These are phyloP conservation scores for Populus ilicifolia DNA, from an alignment of 345 rosid species.

Conservation along the genomic window DNA sequence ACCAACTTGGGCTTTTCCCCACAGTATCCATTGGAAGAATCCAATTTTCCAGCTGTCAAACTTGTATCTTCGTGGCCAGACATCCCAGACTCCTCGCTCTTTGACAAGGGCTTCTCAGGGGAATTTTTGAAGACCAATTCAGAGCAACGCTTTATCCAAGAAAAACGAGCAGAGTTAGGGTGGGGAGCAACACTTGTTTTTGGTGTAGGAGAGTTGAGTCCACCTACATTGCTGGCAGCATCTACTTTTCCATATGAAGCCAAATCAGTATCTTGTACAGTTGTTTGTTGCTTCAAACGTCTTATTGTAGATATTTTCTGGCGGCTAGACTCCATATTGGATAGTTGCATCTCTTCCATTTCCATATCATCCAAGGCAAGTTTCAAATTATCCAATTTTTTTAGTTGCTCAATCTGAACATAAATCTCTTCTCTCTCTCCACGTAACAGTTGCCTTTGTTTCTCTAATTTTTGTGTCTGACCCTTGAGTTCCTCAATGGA, in stretches of 20 bases:
- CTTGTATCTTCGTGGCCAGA: constrained; percentile 27
- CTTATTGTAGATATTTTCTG: constrained; percentile 49
- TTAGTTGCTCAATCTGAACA: constrained; percentile 59
- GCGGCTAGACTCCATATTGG: constrained; percentile 54
- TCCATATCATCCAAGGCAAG: constrained; percentile 64
- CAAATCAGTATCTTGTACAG: constrained; percentile 34
- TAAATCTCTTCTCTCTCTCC: constrained; percentile 71
- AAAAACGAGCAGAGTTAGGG: constrained; percentile 48
- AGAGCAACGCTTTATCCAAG: constrained; percentile 73
- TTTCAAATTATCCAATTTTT: constrained; percentile 75
- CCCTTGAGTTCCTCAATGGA: constrained; percentile 74
- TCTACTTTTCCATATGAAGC: constrained; percentile 27
- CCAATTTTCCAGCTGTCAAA: constrained; percentile 22
- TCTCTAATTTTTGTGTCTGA: constrained; percentile 71
- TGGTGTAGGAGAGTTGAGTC: constrained; percentile 35
- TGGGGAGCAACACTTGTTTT: constrained; percentile 32
- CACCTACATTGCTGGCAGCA: constrained; percentile 35
- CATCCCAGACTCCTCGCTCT: constrained; percentile 27
- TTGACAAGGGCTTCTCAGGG: constrained; percentile 35
- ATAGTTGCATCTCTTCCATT: constrained; percentile 60
- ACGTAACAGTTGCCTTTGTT: constrained; percentile 72
- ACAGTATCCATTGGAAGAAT: constrained; percentile 19
- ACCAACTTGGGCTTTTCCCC: constrained; percentile 14
- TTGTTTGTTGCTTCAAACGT: constrained; percentile 36
- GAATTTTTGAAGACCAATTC: constrained; percentile 64